phyloP scores from a whole-genome alignment of 768 basidiomycete species.

The Phylloporus sp. region DNA sequence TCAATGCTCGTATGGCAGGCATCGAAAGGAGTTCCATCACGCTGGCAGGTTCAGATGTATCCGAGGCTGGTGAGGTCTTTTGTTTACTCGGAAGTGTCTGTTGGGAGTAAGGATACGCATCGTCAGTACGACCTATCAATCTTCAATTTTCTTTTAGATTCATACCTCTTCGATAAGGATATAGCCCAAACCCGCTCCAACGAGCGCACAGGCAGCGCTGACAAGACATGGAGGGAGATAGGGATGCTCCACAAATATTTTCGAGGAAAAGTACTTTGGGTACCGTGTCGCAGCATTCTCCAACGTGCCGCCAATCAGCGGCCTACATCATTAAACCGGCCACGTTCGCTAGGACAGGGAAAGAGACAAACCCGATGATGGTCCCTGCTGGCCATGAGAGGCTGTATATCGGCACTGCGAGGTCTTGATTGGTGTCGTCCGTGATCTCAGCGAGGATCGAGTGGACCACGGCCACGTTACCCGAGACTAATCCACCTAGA shows the following conservation, averaged over 20 bases:
- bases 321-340: slow-evolving; percentile 7
- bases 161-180: slow-evolving; percentile 21
- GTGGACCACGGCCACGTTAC: slow-evolving; percentile 58
- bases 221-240: slow-evolving; percentile 17
- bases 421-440: slow-evolving; percentile 54
- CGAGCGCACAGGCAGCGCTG: slow-evolving; percentile 7
- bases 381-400: slow-evolving; percentile 54
- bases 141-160: background rate
- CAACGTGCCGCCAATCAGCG: slow-evolving; percentile 22
- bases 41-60: slow-evolving; percentile 16
- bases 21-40: slow-evolving; percentile 39
- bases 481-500: slow-evolving; percentile 59
- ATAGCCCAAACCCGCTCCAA: slow-evolving; percentile 13
- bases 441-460: slow-evolving; percentile 59
- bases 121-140: background rate
- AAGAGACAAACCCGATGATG: slow-evolving; percentile 42
- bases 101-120: background rate
- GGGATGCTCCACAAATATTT: slow-evolving; percentile 9
- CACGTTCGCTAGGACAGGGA: no score
- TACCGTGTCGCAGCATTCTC: slow-evolving; percentile 14
- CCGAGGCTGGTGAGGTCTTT: background rate
- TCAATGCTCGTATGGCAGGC: slow-evolving; percentile 48
- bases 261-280: slow-evolving; percentile 9
- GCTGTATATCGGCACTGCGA: slow-evolving; percentile 54
- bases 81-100: slow-evolving; percentile 20